phyloP scores from a whole-genome alignment of 2,329 filamentous ascomycete species.

The Zelopaecilomyces penicillatus region DNA sequence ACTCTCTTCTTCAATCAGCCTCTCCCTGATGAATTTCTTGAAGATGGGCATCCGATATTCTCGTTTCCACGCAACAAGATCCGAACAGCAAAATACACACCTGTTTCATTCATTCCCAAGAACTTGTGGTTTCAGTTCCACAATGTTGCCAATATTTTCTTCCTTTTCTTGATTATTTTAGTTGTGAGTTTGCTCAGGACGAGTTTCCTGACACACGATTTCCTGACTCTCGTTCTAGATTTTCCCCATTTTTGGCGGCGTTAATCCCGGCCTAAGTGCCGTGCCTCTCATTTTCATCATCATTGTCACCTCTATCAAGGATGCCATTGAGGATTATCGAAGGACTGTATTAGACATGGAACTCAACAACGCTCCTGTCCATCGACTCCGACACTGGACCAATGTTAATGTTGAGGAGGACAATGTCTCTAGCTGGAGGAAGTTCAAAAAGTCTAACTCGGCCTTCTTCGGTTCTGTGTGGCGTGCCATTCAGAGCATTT shows the following conservation, averaged over 20 bases:
- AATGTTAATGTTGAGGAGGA: slow-evolving; percentile 93
- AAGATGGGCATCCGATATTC: slow-evolving; percentile 64
- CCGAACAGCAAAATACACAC: slow-evolving; percentile 93
- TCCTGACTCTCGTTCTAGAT: slow-evolving; percentile 49
- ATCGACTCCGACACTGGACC: slow-evolving; percentile 77
- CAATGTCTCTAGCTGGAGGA: slow-evolving; percentile 76
- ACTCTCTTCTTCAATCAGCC: slow-evolving; percentile 80
- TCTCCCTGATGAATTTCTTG: slow-evolving; percentile 63
- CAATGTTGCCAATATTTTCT: slow-evolving; percentile 97
- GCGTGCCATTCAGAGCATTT: slow-evolving; percentile 36
- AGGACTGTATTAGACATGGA: slow-evolving; percentile 86
- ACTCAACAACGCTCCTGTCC: slow-evolving; percentile 91
- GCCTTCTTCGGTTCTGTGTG: slow-evolving; percentile 48
- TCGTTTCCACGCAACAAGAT: slow-evolving; percentile 90
- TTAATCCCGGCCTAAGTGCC: slow-evolving; percentile 81
- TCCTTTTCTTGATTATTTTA: slow-evolving; percentile 91
- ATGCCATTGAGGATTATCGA: slow-evolving; percentile 91
- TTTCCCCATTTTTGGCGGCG: slow-evolving; percentile 90
- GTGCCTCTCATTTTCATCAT: slow-evolving; percentile 93
- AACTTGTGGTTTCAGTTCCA: slow-evolving; percentile 98
- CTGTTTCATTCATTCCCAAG: slow-evolving; percentile 89
- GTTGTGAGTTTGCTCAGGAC: slow-evolving; percentile 53
- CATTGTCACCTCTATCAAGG: slow-evolving; percentile 80
- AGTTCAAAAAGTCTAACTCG: slow-evolving; percentile 80
- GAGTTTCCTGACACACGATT: not conserved